Conservation (phyloP, 2,329 filamentous ascomycete genomes). For the Fusarium decemcellulare region DNA sequence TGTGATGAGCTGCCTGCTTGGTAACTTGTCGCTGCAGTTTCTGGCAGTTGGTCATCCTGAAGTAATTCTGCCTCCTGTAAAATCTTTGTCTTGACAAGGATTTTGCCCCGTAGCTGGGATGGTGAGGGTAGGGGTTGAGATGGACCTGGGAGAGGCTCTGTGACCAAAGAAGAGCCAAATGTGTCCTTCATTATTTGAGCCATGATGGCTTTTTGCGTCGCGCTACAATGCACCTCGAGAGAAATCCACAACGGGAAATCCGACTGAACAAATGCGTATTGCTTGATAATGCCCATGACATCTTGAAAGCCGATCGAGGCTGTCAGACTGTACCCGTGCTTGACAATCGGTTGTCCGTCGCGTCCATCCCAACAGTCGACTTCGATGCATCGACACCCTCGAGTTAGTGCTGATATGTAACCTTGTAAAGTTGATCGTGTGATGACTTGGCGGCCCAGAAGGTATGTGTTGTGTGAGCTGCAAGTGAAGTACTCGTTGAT, state of each 20-base stretch:
- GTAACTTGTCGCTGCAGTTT: background rate
- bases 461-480: conserved; percentile 33
- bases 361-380: conserved; percentile 31
- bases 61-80: background rate
- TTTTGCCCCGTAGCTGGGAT: conserved; percentile 4
- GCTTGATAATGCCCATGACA: conserved; percentile 3
- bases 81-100: conserved; percentile 23
- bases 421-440: conserved; percentile 21
- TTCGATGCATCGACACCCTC: conserved; percentile 26
- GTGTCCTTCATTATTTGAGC: conserved; percentile 19
- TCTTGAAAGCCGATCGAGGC: conserved; percentile 17
- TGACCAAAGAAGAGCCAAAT: background rate
- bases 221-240: conserved; percentile 19
- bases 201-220: conserved; percentile 8
- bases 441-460: conserved; percentile 21
- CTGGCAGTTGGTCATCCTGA: background rate
- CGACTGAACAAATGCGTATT: conserved; percentile 14
- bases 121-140: conserved; percentile 1
- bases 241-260: conserved; percentile 31
- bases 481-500: conserved; percentile 36
- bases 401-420: conserved; percentile 12
- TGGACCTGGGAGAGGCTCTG: background rate
- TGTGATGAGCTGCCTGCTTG: background rate
- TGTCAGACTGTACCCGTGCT: conserved; percentile 34
- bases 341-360: conserved; percentile 26